Conservation (phyloP, 2,329 filamentous ascomycete species). For the Cladophialophora psammophila region DNA sequence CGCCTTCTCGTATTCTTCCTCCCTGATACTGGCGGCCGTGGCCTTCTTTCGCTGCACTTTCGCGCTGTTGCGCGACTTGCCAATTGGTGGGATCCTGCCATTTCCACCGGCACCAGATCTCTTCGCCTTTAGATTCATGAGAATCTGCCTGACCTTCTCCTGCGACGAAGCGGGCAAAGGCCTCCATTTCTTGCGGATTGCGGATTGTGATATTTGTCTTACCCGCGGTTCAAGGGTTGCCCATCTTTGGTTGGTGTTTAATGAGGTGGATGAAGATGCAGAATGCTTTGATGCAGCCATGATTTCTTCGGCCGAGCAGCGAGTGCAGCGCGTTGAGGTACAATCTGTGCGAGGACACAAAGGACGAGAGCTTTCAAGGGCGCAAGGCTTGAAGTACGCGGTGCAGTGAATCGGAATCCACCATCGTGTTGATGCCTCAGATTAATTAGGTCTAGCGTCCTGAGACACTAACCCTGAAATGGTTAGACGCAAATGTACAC, state of each 20-base stretch:
- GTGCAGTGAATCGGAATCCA: background rate
- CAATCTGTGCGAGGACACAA: background rate
- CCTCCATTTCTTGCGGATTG: constrained; percentile 56
- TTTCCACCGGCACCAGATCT: constrained; percentile 22
- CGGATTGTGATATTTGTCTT: constrained; percentile 52
- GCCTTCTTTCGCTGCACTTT: background rate
- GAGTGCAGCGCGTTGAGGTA: background rate
- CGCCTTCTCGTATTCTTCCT: constrained; percentile 33
- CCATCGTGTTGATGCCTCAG: background rate
- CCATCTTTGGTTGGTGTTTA: constrained; percentile 34
- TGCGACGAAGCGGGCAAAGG: constrained; percentile 53
- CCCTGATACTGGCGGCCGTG: constrained; percentile 13
- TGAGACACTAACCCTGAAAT: background rate
- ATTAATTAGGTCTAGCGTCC: background rate
- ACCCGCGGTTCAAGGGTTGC: constrained; percentile 51
- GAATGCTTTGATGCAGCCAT: background rate
- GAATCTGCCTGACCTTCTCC: constrained; percentile 52
- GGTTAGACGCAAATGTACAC: background rate
- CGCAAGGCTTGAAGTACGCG: background rate
- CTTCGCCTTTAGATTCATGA: constrained; percentile 49
- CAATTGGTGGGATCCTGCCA: constrained; percentile 23
- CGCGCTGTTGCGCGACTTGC: constrained; percentile 4
- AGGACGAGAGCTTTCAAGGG: background rate
- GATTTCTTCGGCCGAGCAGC: background rate
- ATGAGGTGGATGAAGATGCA: background rate